Evolutionary conservation across 306 rosid genomes (phyloP), one percentile per base, ranked within the genome.

Genomic region (Cicer pinnatifidum): DNA sequence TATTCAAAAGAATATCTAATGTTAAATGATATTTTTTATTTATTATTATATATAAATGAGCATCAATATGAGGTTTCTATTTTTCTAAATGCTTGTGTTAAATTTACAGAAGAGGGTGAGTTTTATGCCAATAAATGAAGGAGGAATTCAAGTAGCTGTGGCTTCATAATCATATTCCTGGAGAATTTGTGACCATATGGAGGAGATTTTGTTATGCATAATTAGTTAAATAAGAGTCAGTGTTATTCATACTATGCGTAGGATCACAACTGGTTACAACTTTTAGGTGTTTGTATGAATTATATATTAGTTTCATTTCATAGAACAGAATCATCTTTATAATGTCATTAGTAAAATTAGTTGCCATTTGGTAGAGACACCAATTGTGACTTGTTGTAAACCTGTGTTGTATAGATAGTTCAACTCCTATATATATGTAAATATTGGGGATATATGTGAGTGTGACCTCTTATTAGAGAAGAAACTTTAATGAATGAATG

Each of bases 101-200:
- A 64, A 77, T 63, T 56, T 85, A 90, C 96, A 95, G 99, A 95
- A 87, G 54, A 86, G 91, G 75, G 99, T 94, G 83, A 94, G 96
- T 76, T 95, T 91, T 81, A 69, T 70, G 81, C 82, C 96, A 69
- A 72, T 77, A 13, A 67, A 12, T 5, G 89, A 90, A 63, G 96
- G 69, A 74, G 93, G 84, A 72, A 85, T 68, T 70, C 93, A 89
- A 75, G 75, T 91, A 35, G 86, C 85, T 11, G 92, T 88, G 56
- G 82, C 87, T 82, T 85, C 91, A 13, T 86, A 38, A 46, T 23
- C 17, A 54, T 9, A 8, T 16, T 44, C n/a, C 10, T 12, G 33
- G 28, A 20, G 53, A 75, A 73, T 54, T 23, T 56, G 51, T 67
- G 56, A 52, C 52, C 59, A 47, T 45, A 47, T 0, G 8, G 11